These are phyloP conservation scores for Alliaria petiolata DNA, from an alignment of 345 rosid species.

Conservation along the genomic window DNA sequence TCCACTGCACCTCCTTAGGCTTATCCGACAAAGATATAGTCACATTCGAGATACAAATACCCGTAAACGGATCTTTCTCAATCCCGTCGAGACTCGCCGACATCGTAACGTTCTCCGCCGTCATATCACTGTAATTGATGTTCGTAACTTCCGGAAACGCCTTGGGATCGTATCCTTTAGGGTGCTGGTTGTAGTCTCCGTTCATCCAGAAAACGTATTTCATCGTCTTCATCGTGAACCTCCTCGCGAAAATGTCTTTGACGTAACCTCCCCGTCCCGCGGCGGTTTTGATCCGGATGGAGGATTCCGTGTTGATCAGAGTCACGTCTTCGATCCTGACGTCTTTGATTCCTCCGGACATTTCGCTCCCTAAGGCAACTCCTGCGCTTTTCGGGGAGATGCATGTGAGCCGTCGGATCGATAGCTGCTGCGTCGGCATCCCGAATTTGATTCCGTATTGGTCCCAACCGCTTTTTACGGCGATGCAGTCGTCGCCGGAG, in stretches of 20 bases:
- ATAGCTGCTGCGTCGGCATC: slow-evolving; percentile 47
- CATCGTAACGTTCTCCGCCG: slow-evolving; percentile 54
- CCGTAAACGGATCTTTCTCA: slow-evolving; percentile 39
- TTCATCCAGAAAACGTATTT: slow-evolving; percentile 82
- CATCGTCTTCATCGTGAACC: slow-evolving; percentile 54
- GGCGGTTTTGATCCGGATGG: slow-evolving; percentile 60
- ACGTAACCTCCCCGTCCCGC: slow-evolving; percentile 69
- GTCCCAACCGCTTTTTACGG: slow-evolving; percentile 83
- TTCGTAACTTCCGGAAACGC: slow-evolving; percentile 49
- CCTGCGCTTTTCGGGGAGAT: slow-evolving; percentile 79
- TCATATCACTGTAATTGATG: slow-evolving; percentile 54
- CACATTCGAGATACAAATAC: slow-evolving; percentile 69
- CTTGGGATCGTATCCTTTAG: slow-evolving; percentile 54
- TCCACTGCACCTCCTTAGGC: slow-evolving; percentile 55
- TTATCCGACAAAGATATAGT: slow-evolving; percentile 37
- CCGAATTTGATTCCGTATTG: slow-evolving; percentile 56
- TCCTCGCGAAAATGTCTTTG: slow-evolving; percentile 53
- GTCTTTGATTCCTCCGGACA: slow-evolving; percentile 76
- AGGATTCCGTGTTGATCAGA: slow-evolving; percentile 52
- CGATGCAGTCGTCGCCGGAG: slow-evolving; percentile 78
- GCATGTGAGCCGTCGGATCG: slow-evolving; percentile 61
- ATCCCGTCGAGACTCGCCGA: slow-evolving; percentile 54
- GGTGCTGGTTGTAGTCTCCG: slow-evolving; percentile 57
- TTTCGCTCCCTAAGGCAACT: slow-evolving; percentile 80
- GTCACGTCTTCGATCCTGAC: slow-evolving; percentile 55